Percentiles rank a stretch among this genome's conserved stretches.
Evolutionary conservation across 1,139 yeast genomes (phyloP).

Genomic region (Blastobotrys capitulatus): DNA sequence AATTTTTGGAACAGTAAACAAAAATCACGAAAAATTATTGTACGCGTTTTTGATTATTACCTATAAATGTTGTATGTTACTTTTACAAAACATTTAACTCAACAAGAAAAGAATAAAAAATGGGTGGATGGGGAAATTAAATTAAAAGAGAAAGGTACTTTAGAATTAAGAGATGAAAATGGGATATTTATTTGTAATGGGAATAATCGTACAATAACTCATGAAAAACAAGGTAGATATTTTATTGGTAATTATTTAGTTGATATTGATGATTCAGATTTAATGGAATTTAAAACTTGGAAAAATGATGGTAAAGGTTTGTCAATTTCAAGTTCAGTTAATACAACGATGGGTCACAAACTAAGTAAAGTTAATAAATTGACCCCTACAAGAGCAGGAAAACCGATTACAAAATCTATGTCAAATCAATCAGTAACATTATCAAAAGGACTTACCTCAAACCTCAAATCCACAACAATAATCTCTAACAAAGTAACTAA

Average conservation of each 20-base stretch:
- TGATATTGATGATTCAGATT: constrained; percentile 5
- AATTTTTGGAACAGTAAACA: too few species aligned
- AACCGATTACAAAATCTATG: too few species aligned
- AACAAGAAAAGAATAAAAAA: constrained; percentile 40
- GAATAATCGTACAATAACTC: background rate
- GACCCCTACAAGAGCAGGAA: too few species aligned
- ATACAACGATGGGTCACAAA: too few species aligned
- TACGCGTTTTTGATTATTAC: too few species aligned
- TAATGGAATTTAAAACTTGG: constrained; percentile 2
- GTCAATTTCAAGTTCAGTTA: too few species aligned
- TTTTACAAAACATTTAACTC: constrained; percentile 40
- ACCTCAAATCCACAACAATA: background rate
- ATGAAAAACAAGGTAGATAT: constrained; percentile 6
- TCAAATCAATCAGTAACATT: too few species aligned
- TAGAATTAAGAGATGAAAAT: constrained; percentile 39
- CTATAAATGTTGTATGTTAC: constrained; percentile 1
- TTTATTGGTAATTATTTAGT: constrained; percentile 5
- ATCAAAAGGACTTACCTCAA: too few species aligned
- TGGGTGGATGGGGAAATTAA: constrained; percentile 53
- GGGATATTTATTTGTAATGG: constrained; percentile 18
- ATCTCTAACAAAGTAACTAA: background rate
- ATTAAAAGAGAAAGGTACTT: constrained; percentile 43
- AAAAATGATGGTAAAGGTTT: background rate
- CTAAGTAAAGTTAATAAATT: too few species aligned
- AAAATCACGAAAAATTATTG: too few species aligned